Base-by-base conservation (phyloP, 2,329 filamentous ascomycete genomes). In the Pestalotiopsis fici region DNA sequence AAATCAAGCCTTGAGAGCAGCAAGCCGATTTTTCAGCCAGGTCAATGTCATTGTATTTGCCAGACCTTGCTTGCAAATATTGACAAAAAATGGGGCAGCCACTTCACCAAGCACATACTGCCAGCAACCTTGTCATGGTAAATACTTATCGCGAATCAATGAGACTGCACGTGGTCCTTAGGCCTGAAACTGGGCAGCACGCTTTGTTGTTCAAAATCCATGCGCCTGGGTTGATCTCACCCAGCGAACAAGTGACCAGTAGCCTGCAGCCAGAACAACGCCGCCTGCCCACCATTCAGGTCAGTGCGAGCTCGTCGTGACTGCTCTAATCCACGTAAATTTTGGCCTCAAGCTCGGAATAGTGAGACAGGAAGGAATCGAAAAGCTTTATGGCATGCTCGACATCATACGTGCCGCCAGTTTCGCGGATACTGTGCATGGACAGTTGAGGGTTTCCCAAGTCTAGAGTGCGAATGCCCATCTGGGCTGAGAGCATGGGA, bases 391-490 rank as follows among this genome's bases (percentile, higher is more conserved):
- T 90, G 0, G 93, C 93, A 81, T 96, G 89, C 73, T 92, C 93
- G 0, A 98, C 92, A 81, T 99, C 95, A 74, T 94, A 89, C 1
- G 91, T 90, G 50, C 96, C 96, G 27, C 93, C 93, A 56, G 93
- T 97, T 85, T 98, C 96, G 65, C 96, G 90, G 76, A 98, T 98
- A 77, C 93, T 96, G 82, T 98, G 95, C 96, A 98, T 98, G 77
- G 92, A 94, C 71, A 98, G 84, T 83, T 98, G 95, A 31, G 95
- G 91, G 81, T 98, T 98, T 11, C 95, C 95, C 66, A 98, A 82
- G 81, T 99, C 96, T 57, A 99, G 85, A 1, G 96, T 98, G 69
- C 96, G 87, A 65, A 94, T 90, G 66, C 96, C 96, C 74, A 98
- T 83, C 68, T 91, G 91, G 27, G 95, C 94, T 65, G 92, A 93